Conservation (phyloP, 2,329 filamentous ascomycete genomes). For the Xylariales sp. region DNA sequence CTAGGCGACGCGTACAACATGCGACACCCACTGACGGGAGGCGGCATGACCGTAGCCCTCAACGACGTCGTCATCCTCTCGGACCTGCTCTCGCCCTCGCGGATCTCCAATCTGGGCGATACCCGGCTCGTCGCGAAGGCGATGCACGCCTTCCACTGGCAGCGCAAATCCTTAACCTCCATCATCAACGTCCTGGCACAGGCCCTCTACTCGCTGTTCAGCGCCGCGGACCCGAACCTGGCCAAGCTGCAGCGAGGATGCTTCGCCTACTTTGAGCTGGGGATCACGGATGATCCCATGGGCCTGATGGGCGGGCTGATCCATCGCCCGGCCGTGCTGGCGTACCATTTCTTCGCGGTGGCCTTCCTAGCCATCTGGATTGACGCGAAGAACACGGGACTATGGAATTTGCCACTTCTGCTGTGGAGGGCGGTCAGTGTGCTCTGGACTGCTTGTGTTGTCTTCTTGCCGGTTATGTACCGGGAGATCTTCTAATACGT, state of each 20-base stretch:
- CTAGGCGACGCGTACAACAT: constrained; percentile 97
- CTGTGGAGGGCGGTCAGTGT: constrained; percentile 63
- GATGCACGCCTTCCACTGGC: constrained; percentile 79
- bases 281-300: constrained; percentile 71
- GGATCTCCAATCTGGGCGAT: constrained; percentile 66
- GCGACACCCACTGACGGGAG: constrained; percentile 96
- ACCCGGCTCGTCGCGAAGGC: constrained; percentile 59
- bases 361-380: constrained; percentile 83
- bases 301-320: constrained; percentile 80
- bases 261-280: constrained; percentile 84
- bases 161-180: constrained; percentile 71
- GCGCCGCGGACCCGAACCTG: constrained; percentile 74
- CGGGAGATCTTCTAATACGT: constrained; percentile 51
- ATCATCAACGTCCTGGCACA: constrained; percentile 98
- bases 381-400: constrained; percentile 43
- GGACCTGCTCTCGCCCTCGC: constrained; percentile 64
- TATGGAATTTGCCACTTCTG: constrained; percentile 59
- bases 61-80: constrained; percentile 82
- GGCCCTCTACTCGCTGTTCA: constrained; percentile 87
- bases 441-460: constrained; percentile 73
- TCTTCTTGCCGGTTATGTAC: constrained; percentile 79
- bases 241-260: constrained; percentile 81
- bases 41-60: constrained; percentile 96
- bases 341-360: constrained; percentile 92
- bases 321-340: constrained; percentile 68